Evolutionary conservation across 345 rosid genomes (phyloP).

Genomic region (Schrenkiella parvula): DNA sequence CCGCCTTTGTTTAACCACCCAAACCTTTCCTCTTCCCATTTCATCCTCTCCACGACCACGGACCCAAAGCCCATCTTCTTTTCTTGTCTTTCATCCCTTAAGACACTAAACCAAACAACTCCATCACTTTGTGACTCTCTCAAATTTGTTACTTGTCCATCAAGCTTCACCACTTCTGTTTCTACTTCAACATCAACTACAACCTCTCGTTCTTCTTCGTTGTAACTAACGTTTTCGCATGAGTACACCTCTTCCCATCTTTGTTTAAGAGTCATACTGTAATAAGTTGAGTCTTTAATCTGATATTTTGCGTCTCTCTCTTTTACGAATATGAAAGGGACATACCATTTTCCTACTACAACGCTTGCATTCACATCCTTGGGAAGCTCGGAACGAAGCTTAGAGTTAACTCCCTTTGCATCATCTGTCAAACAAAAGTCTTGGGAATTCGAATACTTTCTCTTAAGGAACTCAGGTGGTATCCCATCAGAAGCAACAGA

Average conservation of each 20-base stretch:
- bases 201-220: too few species aligned
- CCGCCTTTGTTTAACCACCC: slow-evolving; percentile 40
- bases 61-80: slow-evolving; percentile 43
- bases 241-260: slow-evolving; percentile 50
- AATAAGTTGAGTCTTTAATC: slow-evolving; percentile 41
- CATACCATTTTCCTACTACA: slow-evolving; percentile 65
- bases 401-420: slow-evolving; percentile 48
- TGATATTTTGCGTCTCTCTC: slow-evolving; percentile 43
- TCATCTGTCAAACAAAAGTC: slow-evolving; percentile 42
- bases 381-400: slow-evolving; percentile 45
- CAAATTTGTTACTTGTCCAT: too few species aligned
- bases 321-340: slow-evolving; percentile 57
- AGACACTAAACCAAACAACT: slow-evolving; percentile 40
- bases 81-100: slow-evolving; percentile 19
- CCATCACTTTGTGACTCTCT: slow-evolving; percentile 26
- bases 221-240: slow-evolving; percentile 31
- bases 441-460: slow-evolving; percentile 40
- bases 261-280: slow-evolving; percentile 60
- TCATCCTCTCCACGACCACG: slow-evolving; percentile 55
- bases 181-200: slow-evolving; percentile 38
- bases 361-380: slow-evolving; percentile 20
- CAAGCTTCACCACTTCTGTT: slow-evolving; percentile 39
- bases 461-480: slow-evolving; percentile 52
- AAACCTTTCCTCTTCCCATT: slow-evolving; percentile 52
- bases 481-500: slow-evolving; percentile 48